Evolutionary conservation across 257 asterid species (phyloP).

Genomic region (Scutellaria baicalensis): DNA sequence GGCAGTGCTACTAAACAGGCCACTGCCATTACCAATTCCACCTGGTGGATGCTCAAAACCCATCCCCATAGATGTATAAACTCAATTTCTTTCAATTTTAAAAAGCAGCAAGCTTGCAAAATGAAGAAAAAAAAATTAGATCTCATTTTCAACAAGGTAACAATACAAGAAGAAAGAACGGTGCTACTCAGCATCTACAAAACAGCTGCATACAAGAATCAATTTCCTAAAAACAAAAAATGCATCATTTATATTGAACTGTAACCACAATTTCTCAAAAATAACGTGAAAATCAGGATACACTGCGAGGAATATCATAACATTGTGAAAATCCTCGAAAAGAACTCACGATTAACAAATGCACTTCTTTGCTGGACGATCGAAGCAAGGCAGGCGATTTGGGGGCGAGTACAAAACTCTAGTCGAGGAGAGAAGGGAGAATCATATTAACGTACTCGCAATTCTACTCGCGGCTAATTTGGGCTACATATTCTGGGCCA

Average conservation of each 20-base stretch:
- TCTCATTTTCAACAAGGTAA: not conserved
- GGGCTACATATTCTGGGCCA: not conserved
- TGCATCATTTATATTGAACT: not conserved
- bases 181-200: not conserved
- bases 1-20: not conserved
- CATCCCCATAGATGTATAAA: constrained; percentile 20
- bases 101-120: too few species aligned
- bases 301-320: not conserved
- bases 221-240: not conserved
- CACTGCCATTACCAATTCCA: constrained; percentile 7
- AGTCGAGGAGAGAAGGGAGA: not conserved
- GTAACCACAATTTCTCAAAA: not conserved
- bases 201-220: not conserved
- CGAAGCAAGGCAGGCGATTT: constrained; percentile 15
- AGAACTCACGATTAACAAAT: not conserved
- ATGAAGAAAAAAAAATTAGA: not conserved
- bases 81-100: not conserved
- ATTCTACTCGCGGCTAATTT: constrained; percentile 10
- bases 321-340: not conserved
- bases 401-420: constrained; percentile 36
- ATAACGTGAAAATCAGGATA: not conserved
- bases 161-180: not conserved
- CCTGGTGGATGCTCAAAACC: constrained; percentile 24
- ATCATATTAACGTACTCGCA: constrained; percentile 25
- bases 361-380: not conserved